phyloP scores from a whole-genome alignment of 2,329 filamentous ascomycete species.

The Calonectria montana region DNA sequence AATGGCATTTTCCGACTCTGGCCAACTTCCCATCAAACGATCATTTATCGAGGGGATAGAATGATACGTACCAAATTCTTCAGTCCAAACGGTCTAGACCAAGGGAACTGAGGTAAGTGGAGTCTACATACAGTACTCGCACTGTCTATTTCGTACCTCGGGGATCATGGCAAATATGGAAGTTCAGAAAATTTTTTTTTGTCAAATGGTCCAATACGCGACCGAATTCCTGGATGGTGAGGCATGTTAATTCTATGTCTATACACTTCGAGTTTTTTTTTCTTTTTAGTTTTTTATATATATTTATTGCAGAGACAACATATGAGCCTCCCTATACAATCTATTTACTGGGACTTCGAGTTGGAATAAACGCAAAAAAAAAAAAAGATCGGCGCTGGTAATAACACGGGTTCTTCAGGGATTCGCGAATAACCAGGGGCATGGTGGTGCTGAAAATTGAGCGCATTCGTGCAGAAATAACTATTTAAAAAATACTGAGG shows the following conservation, averaged over 20 bases:
- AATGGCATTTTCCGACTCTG: background rate
- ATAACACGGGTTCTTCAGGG: background rate
- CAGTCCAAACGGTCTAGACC: background rate
- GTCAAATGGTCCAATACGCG: background rate
- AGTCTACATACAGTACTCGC: background rate
- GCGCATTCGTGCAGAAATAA: too few species aligned
- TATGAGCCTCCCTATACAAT: too few species aligned
- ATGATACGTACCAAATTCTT: constrained; percentile 9
- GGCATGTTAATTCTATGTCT: too few species aligned
- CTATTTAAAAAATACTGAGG: background rate
- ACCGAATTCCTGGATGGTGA: background rate
- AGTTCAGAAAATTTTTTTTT: background rate
- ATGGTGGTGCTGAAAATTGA: background rate
- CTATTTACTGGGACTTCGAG: background rate
- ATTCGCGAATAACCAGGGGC: too few species aligned
- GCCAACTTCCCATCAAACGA: background rate
- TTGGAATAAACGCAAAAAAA: background rate
- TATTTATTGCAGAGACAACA: too few species aligned
- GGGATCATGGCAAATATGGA: background rate
- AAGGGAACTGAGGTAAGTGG: background rate
- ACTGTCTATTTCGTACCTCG: background rate
- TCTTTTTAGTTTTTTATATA: too few species aligned
- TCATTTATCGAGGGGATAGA: background rate
- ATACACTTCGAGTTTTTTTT: too few species aligned
- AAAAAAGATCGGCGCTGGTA: background rate